Conservation (phyloP, 192 early-diverging fungal species). For the Haplosporangium gracile region DNA sequence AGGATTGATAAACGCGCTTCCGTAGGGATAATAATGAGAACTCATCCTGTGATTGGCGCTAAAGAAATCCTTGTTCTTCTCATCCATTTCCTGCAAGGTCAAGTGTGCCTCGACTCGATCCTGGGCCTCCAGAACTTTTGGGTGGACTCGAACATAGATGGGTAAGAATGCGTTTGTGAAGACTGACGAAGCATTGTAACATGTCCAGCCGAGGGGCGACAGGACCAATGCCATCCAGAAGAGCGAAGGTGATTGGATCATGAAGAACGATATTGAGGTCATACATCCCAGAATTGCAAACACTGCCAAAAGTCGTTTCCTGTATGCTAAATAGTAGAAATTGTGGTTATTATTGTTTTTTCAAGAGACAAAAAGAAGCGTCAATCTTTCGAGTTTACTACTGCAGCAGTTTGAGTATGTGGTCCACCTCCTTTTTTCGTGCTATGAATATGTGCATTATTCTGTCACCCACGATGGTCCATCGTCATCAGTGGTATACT, state of each 20-base stretch:
- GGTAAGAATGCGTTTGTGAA: slow-evolving; percentile 69
- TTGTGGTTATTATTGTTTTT: neutral
- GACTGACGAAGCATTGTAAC: slow-evolving; percentile 61
- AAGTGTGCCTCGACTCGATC: slow-evolving; percentile 5
- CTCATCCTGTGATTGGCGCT: neutral
- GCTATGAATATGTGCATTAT: neutral
- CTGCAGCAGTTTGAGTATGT: neutral
- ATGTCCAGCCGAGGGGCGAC: slow-evolving; percentile 49
- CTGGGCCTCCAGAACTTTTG: slow-evolving; percentile 46
- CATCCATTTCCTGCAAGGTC: slow-evolving; percentile 12
- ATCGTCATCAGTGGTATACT: neutral
- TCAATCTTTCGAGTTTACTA: slow-evolving; percentile 19
- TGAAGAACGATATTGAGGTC: slow-evolving; percentile 36
- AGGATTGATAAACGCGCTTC: neutral
- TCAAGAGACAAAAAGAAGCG: neutral
- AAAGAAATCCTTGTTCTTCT: slow-evolving; percentile 11
- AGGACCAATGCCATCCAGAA: slow-evolving; percentile 35
- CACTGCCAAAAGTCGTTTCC: slow-evolving; percentile 30
- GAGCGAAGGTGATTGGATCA: slow-evolving; percentile 20
- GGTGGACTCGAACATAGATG: slow-evolving; percentile 56
- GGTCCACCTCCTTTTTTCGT: neutral
- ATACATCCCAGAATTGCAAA: slow-evolving; percentile 54
- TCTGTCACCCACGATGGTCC: no score
- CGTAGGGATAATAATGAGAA: neutral
- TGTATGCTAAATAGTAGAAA: slow-evolving; percentile 23